phyloP scores from a whole-genome alignment of 176 grass and related monocot species.

The Oryza meridionalis region DNA sequence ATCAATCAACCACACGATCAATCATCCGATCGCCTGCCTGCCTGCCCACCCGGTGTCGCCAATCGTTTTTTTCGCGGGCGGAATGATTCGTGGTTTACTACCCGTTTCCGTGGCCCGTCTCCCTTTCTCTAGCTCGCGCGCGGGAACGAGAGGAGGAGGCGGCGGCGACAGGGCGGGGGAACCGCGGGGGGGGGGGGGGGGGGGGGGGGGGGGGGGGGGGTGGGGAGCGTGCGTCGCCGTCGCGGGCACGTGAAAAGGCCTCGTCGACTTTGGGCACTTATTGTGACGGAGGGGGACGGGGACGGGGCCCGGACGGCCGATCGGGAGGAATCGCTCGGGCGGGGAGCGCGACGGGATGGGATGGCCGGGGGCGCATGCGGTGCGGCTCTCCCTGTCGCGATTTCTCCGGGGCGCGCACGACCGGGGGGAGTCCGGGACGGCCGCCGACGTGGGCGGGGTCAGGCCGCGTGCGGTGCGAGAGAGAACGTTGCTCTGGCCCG shows the following conservation, averaged over 20 bases:
- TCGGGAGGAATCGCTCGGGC: not conserved
- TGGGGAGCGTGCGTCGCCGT: not conserved
- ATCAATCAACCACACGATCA: no score
- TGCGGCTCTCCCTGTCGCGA: not conserved
- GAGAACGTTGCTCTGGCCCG: not conserved
- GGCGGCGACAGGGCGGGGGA: not conserved
- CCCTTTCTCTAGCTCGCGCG: not conserved
- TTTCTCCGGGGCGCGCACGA: not conserved
- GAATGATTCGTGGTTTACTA: not conserved
- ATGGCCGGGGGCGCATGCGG: not conserved
- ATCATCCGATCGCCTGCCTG: not conserved
- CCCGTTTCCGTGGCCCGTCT: not conserved
- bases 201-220: not conserved
- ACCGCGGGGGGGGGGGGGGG: no score
- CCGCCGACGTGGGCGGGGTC: not conserved
- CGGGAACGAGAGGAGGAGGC: not conserved
- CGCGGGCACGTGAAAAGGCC: constrained; percentile 40
- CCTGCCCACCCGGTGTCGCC: not conserved
- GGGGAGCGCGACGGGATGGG: not conserved
- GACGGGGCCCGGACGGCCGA: no score
- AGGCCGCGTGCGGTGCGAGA: not conserved
- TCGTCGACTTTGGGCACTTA: constrained; percentile 12
- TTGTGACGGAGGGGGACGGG: not conserved
- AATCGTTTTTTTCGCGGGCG: not conserved
- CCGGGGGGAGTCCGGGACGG: not conserved